Conservation (phyloP, 345 rosid genomes). For the Brassica rapa region DNA sequence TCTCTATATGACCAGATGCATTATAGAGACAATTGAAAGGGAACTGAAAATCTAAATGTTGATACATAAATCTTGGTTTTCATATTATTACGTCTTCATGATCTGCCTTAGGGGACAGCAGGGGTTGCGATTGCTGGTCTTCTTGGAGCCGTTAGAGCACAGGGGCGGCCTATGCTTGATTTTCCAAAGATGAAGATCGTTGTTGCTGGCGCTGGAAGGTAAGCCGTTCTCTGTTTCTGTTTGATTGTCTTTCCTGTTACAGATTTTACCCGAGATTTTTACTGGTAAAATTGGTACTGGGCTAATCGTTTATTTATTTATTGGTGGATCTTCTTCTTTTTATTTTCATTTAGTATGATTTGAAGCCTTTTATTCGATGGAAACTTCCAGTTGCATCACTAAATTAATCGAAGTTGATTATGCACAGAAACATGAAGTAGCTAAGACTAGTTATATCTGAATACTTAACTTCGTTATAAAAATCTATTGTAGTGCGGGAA, state of each 20-base stretch:
- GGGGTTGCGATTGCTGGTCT: slow-evolving; percentile 99
- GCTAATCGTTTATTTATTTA: background rate
- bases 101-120: slow-evolving; percentile 74
- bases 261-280: background rate
- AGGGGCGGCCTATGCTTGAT: slow-evolving; percentile 95
- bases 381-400: slow-evolving; percentile 16
- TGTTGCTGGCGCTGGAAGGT: slow-evolving; percentile 99
- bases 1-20: too few species aligned
- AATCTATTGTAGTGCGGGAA: slow-evolving; percentile 78
- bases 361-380: background rate
- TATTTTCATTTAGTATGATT: background rate
- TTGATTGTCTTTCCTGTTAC: background rate
- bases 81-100: slow-evolving; percentile 15
- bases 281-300: background rate
- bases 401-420: background rate
- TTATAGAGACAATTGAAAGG: background rate
- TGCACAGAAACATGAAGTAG: background rate
- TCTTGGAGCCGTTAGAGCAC: slow-evolving; percentile 98
- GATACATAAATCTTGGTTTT: background rate
- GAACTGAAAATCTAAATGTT: slow-evolving; percentile 10
- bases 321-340: background rate
- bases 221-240: background rate
- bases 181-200: slow-evolving; percentile 96
- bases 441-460: background rate
- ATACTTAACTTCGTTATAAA: slow-evolving; percentile 23